A percentile compares a stretch with the other conserved stretches of the same genome.
phyloP scores from a whole-genome alignment of 208 protist genomes.

The Angomonas deanei region DNA sequence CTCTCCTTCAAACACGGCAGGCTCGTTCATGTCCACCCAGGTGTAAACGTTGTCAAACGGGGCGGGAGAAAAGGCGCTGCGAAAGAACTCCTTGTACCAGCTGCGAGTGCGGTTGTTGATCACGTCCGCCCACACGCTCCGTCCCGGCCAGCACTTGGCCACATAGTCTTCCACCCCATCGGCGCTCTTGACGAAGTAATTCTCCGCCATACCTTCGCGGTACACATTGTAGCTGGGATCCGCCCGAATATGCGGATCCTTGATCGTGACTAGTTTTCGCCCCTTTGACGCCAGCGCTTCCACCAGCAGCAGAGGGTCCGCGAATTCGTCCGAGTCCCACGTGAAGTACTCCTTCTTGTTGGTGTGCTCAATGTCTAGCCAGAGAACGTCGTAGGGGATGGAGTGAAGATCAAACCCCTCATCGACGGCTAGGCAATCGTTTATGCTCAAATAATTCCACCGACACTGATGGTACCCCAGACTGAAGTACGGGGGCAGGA shows the following conservation, averaged over 20 bases:
- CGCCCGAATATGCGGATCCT: conserved; percentile 97
- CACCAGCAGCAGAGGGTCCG: conserved; percentile 89
- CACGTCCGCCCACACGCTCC: conserved; percentile 93
- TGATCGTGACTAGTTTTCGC: conserved; percentile 96
- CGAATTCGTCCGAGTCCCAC: conserved; percentile 95
- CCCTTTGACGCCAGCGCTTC: conserved; percentile 86
- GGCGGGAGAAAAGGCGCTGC: conserved; percentile 85
- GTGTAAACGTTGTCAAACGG: conserved; percentile 91
- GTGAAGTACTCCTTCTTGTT: conserved; percentile 98
- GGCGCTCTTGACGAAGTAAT: conserved; percentile 88
- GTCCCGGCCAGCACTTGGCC: conserved; percentile 97
- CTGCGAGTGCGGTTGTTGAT: conserved; percentile 84
- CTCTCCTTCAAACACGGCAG: conserved; percentile 95
- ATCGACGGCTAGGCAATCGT: conserved; percentile 88
- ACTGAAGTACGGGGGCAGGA: conserved; percentile 95
- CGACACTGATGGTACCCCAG: conserved; percentile 98
- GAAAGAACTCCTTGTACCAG: conserved; percentile 92
- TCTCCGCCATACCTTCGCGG: conserved; percentile 52
- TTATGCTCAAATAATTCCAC: conserved; percentile 96
- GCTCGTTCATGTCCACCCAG: conserved; percentile 99
- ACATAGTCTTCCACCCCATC: conserved; percentile 76
- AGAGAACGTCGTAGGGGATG: conserved; percentile 98
- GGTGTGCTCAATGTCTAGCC: conserved; percentile 99
- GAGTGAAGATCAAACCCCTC: conserved; percentile 92
- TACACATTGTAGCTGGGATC: conserved; percentile 82